A percentile compares a stretch with the other conserved stretches of the same genome.
These are phyloP conservation scores for Mycena pura DNA, from an alignment of 768 basidiomycete species.

Conservation along the genomic window DNA sequence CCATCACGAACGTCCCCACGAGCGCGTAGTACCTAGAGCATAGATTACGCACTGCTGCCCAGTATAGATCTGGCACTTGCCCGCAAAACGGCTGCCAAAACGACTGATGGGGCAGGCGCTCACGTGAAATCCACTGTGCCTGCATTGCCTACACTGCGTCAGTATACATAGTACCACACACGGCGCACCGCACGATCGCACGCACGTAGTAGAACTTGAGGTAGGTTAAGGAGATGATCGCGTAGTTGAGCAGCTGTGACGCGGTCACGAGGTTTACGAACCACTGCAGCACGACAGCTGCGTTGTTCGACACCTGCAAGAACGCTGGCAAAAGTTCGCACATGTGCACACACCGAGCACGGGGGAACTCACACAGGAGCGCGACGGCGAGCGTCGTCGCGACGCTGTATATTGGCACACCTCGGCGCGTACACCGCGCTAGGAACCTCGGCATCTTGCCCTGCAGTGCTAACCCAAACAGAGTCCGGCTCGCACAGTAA, in stretches of 20 bases:
- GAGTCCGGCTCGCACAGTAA: conserved; percentile 58
- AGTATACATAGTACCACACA: not conserved
- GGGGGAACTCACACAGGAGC: conserved; percentile 39
- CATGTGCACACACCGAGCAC: not conserved
- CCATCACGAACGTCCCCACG: conserved; percentile 50
- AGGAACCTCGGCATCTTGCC: conserved; percentile 64
- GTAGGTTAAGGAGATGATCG: conserved; percentile 55
- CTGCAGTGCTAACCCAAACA: conserved; percentile 64
- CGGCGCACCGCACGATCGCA: not conserved
- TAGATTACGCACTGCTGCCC: not conserved
- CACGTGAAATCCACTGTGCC: conserved; percentile 51
- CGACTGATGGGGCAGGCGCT: conserved; percentile 50
- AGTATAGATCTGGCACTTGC: conserved; percentile 32
- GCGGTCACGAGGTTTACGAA: conserved; percentile 58
- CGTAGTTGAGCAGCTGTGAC: conserved; percentile 55
- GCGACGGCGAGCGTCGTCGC: conserved; percentile 47
- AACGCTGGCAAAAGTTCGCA: conserved; percentile 43
- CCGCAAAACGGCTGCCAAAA: conserved; percentile 61
- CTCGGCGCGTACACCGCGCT: conserved; percentile 56
- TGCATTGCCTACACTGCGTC: conserved; percentile 44
- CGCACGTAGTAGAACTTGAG: conserved; percentile 53
- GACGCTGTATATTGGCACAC: conserved; percentile 66
- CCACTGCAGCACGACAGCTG: conserved; percentile 57
- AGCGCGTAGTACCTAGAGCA: conserved; percentile 49
- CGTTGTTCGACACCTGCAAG: conserved; percentile 55